Evolutionary conservation across 192 early-diverging fungal species (phyloP), one percentile per base, ranked within the genome.

Genomic region (Lobulomyces angularis): DNA sequence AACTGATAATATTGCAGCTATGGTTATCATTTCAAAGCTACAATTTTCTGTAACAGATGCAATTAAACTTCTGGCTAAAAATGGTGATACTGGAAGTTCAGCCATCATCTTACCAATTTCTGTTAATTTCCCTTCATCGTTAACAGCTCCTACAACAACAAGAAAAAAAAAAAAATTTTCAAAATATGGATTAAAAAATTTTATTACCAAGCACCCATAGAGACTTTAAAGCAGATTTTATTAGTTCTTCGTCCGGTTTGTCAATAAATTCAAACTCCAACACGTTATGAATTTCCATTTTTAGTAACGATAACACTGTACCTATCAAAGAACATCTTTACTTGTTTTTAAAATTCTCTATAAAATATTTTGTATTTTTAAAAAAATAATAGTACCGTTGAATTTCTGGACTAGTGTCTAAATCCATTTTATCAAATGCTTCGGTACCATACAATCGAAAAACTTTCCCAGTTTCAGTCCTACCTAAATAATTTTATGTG

Each of bases 221-320:
- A 27, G 60, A 57, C 36, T 57, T 55, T 5, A 61, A 43, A 2
- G 68, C 71, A 8, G 37, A 46, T 3, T 54, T 17, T 7, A 73
- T 42, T 30, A 63, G 51, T 14, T 55, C 44, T 3, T 46, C 41
- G 37, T 69, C 59, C 7, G 75, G 75, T 21, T 62, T 54, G 49
- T 73, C 69, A 41, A 78, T 65, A 31, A 78, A 78, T 23, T 77
- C 72, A 53, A 78, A 78, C 26, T 55, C 55, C 2, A 73, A 27
- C n/a, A 77, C 44, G 48, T 76, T 59, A 14, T 64, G 28, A 29
- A 78, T 64, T n/a, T 65, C 67, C 46, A 78, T 61, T 19, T 43
- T 53, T 45, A 69, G 69, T 12, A 78, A 43, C 17, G 51, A 17
- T 29, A 78, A 46, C 0, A 78, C 61, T 1, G 63, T 64, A 7